Base-by-base conservation (phyloP, 345 rosid species). In the Jatropha curcas region DNA sequence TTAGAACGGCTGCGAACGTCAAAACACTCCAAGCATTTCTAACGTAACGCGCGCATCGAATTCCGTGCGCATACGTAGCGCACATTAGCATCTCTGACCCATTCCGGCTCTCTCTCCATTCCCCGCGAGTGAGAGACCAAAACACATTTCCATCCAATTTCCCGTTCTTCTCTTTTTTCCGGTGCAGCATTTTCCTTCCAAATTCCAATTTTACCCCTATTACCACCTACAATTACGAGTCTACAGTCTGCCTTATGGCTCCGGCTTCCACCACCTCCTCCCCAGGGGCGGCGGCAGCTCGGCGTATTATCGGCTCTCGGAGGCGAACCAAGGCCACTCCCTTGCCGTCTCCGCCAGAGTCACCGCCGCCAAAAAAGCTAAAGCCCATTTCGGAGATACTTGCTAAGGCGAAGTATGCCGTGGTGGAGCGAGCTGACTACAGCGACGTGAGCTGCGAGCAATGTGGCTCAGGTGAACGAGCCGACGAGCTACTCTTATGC, bases 401-500 rank as follows among this genome's bases (percentile, higher is more conserved):
- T 71, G 88, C 86, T 19, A 79, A 68, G 71, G 89, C 95, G 12
- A 34, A 22, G 19, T 82, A 72, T 61, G 83, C 86, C 7, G 82
- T 81, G 79, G 80, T 72, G 74, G 82, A 78, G 65, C 79, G 73
- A 22, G 74, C 72, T n/a, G 86, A 80, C 65, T 89, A 89, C 81
- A 55, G 78, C 59, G 72, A 86, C 71, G 67, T 87, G 52, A 74
- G 35, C 77, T 92, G 97, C 74, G 87, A 86, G 84, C 84, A 92
- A 88, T 89, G 98, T 65, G 82, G 86, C 65, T 83, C 85, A 3
- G 98, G 92, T 41, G 97, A 93, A 14, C 73, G 73, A 27, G 68
- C 83, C n/a, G 94, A 85, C 30, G 94, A 89, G 88, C 86, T 93
- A 45, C 87, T 93, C 37, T 71, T 91, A 28, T 93, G 98, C 46